phyloP scores from a whole-genome alignment of 1,284 basidiomycete genomes.

The Marasmius sp. region DNA sequence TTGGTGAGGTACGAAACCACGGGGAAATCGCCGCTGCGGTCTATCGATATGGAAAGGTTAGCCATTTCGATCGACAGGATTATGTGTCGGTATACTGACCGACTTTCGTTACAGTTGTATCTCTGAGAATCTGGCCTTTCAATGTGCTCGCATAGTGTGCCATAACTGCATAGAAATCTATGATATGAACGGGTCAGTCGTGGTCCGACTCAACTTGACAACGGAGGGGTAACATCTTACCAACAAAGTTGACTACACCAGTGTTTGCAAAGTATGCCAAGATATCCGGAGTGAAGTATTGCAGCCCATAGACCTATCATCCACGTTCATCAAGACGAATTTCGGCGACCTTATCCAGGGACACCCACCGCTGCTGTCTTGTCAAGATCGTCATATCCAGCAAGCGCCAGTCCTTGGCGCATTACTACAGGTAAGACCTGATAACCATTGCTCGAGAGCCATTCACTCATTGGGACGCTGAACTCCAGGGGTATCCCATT shows the following conservation, averaged over 20 bases:
- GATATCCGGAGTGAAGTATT: slow-evolving; percentile 10
- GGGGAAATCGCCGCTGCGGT: slow-evolving; percentile 6
- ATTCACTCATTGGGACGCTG: slow-evolving; percentile 7
- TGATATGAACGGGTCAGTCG: too few species aligned
- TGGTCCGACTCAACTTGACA: background rate
- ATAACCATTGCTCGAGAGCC: slow-evolving; percentile 5
- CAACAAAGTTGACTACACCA: slow-evolving; percentile 5
- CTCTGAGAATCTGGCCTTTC: slow-evolving; percentile 3
- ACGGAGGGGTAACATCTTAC: background rate
- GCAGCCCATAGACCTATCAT: slow-evolving; percentile 7
- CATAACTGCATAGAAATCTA: slow-evolving; percentile 11
- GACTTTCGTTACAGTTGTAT: slow-evolving; percentile 6
- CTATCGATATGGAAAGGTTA: background rate
- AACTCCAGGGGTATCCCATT: slow-evolving; percentile 4
- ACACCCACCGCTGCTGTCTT: slow-evolving; percentile 8
- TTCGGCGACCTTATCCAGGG: background rate
- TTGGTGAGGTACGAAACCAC: slow-evolving; percentile 1
- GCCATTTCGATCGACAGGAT: background rate
- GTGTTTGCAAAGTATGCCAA: slow-evolving; percentile 3
- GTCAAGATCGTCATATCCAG: slow-evolving; percentile 6
- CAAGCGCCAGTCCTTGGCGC: slow-evolving; percentile 3
- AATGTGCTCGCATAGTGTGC: slow-evolving; percentile 7
- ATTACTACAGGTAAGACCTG: slow-evolving; percentile 1
- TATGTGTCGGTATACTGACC: background rate
- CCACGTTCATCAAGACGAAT: background rate